A percentile compares a stretch with the other conserved stretches of the same genome.
These are phyloP conservation scores for Oryza coarctata DNA, from an alignment of 176 grass and related monocot species.

Conservation along the genomic window DNA sequence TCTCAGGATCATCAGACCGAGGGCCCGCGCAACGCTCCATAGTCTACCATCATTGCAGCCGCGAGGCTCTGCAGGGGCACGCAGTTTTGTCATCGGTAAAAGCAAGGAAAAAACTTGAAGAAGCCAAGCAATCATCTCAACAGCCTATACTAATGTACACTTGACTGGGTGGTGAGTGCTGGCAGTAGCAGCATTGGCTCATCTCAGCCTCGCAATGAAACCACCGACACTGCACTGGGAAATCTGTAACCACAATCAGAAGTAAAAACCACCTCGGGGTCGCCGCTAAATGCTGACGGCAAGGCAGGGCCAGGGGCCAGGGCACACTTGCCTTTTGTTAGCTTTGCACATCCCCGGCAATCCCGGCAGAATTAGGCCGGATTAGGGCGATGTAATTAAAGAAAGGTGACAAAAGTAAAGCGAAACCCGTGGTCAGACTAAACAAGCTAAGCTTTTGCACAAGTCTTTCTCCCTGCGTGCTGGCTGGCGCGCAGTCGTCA, in stretches of 20 bases:
- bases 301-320: neutral
- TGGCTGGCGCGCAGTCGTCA: conserved; percentile 17
- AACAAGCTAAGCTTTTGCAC: conserved; percentile 4
- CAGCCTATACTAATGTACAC: neutral
- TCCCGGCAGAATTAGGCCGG: conserved; percentile 25
- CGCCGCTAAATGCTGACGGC: conserved; percentile 26
- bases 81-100: conserved; percentile 38
- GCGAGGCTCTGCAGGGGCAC: conserved; percentile 8
- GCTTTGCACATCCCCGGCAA: neutral
- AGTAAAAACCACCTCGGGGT: neutral
- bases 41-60: conserved; percentile 14
- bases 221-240: neutral
- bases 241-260: neutral
- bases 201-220: neutral
- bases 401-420: conserved; percentile 15
- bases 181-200: neutral
- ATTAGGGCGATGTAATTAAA: neutral
- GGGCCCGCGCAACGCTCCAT: neutral
- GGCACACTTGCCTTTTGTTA: neutral
- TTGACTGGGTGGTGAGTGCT: neutral
- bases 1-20: neutral
- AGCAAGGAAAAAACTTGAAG: neutral
- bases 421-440: neutral
- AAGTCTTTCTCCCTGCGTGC: neutral
- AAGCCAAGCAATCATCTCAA: conserved; percentile 21